Percentiles rank a stretch among this genome's conserved stretches.
These are phyloP conservation scores for Boletus subluridellus DNA, from an alignment of 1,284 basidiomycete genomes.

Conservation along the genomic window DNA sequence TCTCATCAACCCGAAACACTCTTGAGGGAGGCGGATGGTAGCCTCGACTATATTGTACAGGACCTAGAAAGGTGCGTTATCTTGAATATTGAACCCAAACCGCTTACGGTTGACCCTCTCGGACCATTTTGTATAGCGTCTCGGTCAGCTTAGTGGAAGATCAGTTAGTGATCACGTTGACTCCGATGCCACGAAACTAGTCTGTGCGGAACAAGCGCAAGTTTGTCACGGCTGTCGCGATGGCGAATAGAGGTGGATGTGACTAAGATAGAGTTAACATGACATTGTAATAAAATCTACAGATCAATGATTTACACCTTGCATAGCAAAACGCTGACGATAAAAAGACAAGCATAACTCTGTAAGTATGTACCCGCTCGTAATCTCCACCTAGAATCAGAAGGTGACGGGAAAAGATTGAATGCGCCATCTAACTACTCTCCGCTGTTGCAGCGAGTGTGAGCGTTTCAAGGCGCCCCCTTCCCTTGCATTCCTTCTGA, in stretches of 20 bases:
- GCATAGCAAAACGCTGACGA: neutral
- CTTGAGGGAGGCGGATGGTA: conserved; percentile 10
- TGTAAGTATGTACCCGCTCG: neutral
- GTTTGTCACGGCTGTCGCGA: too few species aligned
- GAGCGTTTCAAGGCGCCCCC: conserved; percentile 80
- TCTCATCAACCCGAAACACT: conserved; percentile 54
- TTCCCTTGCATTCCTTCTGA: conserved; percentile 85
- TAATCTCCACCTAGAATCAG: neutral
- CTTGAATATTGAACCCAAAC: neutral
- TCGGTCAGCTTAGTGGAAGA: conserved; percentile 20
- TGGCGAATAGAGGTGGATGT: neutral
- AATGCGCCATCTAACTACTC: conserved; percentile 11
- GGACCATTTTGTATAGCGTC: conserved; percentile 8
- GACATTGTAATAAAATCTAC: neutral
- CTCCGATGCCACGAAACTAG: conserved; percentile 16
- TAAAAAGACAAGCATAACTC: neutral
- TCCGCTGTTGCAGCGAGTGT: conserved; percentile 64
- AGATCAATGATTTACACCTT: neutral
- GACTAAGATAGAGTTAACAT: neutral
- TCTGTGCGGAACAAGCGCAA: neutral
- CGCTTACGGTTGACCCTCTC: neutral
- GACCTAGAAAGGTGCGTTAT: conserved; percentile 22
- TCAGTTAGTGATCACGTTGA: conserved; percentile 24
- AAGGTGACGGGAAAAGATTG: neutral
- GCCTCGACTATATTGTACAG: conserved; percentile 21